Percentiles rank a stretch among this genome's conserved stretches.
phyloP scores from a whole-genome alignment of 257 asterid genomes.

The Primulina tabacum region DNA sequence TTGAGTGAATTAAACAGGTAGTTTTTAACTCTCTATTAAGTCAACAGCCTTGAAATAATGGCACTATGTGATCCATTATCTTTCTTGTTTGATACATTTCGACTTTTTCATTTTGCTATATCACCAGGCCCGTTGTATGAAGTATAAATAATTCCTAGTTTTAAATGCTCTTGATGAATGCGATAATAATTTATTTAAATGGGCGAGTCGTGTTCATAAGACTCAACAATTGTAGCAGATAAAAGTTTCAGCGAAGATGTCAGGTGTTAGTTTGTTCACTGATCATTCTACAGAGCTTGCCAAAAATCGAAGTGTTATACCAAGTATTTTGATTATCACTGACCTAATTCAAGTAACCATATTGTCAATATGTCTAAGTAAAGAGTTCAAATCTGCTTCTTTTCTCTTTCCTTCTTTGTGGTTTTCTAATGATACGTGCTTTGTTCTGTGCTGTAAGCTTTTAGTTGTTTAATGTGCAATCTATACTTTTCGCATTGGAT shows the following conservation, averaged over 20 bases:
- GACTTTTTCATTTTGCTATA: neutral
- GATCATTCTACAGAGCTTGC: neutral
- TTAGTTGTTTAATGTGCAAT: conserved; percentile 1
- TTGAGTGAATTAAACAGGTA: conserved; percentile 67
- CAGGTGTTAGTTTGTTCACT: neutral
- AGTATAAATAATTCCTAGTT: conserved; percentile 11
- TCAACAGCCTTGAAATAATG: neutral
- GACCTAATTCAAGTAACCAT: neutral
- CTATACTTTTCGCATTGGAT: conserved; percentile 12
- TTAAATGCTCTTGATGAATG: neutral
- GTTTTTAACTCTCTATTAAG: conserved; percentile 3
- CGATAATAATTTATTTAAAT: neutral
- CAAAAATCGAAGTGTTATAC: neutral
- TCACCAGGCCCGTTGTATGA: neutral
- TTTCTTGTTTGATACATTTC: neutral
- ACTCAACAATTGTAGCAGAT: neutral
- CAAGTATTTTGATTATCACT: neutral
- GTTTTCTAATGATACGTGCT: conserved; percentile 10
- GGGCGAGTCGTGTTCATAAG: neutral
- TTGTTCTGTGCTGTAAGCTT: neutral
- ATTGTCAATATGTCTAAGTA: conserved; percentile 1
- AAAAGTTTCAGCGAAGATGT: neutral
- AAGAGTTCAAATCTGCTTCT: conserved; percentile 1
- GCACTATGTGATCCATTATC: neutral
- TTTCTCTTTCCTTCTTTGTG: neutral